Conservation (phyloP, 2,329 filamentous ascomycete genomes). For the Alternaria viburni region DNA sequence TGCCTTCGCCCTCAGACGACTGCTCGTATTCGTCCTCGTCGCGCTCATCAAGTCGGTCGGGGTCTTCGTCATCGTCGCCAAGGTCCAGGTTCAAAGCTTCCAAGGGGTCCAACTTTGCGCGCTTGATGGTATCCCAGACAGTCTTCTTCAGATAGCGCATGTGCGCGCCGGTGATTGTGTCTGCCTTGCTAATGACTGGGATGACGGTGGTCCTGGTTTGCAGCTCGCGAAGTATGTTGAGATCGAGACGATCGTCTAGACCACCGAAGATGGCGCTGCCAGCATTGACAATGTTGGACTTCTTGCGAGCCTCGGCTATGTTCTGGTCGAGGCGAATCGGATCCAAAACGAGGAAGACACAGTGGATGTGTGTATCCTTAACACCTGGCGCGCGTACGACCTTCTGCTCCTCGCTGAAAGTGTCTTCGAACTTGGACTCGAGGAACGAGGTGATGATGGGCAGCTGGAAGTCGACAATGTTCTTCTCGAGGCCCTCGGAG, state of each 20-base stretch:
- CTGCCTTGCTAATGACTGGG: conserved; percentile 93
- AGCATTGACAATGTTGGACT: conserved; percentile 54
- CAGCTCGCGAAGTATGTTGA: conserved; percentile 86
- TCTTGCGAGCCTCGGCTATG: conserved; percentile 68
- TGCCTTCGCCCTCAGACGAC: conserved; percentile 42
- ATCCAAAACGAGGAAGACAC: conserved; percentile 90
- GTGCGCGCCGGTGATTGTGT: conserved; percentile 93
- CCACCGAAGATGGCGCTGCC: conserved; percentile 65
- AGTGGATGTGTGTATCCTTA: conserved; percentile 96
- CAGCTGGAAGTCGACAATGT: conserved; percentile 90
- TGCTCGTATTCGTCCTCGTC: conserved; percentile 57
- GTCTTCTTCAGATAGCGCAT: conserved; percentile 91
- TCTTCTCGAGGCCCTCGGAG: conserved; percentile 92
- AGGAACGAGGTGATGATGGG: conserved; percentile 90
- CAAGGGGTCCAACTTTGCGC: conserved; percentile 84
- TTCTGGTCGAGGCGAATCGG: conserved; percentile 85
- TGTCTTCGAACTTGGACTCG: conserved; percentile 98
- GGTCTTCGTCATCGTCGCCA: conserved; percentile 66
- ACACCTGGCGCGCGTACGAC: conserved; percentile 90
- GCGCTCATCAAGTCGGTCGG: conserved; percentile 57
- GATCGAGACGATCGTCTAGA: conserved; percentile 85
- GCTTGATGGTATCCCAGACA: conserved; percentile 87
- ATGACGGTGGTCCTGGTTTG: conserved; percentile 95
- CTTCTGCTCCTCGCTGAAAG: conserved; percentile 96
- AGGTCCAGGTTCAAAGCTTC: conserved; percentile 85